A percentile compares a stretch with the other conserved stretches of the same genome.
These are phyloP conservation scores for Sphaerostilbella broomeana DNA, from an alignment of 2,329 filamentous ascomycete genomes.

Conservation along the genomic window DNA sequence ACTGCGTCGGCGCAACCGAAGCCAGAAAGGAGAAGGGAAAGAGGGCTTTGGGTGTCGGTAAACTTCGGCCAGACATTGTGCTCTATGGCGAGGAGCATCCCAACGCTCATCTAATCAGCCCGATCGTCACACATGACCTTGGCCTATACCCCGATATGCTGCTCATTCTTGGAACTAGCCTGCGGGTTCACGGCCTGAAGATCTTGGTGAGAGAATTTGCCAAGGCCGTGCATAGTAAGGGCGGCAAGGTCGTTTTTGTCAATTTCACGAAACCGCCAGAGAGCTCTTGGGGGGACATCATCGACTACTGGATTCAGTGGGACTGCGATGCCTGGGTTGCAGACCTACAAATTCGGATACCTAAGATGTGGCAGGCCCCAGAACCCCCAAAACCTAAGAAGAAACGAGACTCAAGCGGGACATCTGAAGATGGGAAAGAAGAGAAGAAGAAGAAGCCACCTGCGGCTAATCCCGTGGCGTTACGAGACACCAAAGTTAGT, in stretches of 20 bases:
- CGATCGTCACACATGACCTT: conserved; percentile 62
- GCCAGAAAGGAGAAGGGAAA: conserved; percentile 60
- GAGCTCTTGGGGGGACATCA: conserved; percentile 65
- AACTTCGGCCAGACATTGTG: conserved; percentile 65
- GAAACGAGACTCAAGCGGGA: conserved; percentile 26
- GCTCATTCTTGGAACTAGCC: conserved; percentile 63
- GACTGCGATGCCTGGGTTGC: conserved; percentile 68
- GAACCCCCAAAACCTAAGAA: conserved; percentile 38
- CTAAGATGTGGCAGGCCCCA: conserved; percentile 52
- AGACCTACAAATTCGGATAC: conserved; percentile 53
- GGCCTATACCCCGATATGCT: conserved; percentile 58
- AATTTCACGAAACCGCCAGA: conserved; percentile 67
- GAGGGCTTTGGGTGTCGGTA: conserved; percentile 59
- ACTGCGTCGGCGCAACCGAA: conserved; percentile 56
- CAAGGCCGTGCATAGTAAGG: conserved; percentile 60
- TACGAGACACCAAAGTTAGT: conserved; percentile 40
- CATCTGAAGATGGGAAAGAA: conserved; percentile 20
- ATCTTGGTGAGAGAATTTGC: conserved; percentile 65
- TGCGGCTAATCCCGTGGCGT: conserved; percentile 34
- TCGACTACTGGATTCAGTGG: conserved; percentile 70
- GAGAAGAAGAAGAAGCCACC: conserved; percentile 27
- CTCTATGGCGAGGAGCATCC: conserved; percentile 70
- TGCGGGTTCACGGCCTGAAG: conserved; percentile 65
- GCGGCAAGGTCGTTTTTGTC: conserved; percentile 65
- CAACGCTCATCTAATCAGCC: conserved; percentile 59